Conservation (phyloP, 352 stramenopile genomes). For the Salisapilia sapeloensis region DNA sequence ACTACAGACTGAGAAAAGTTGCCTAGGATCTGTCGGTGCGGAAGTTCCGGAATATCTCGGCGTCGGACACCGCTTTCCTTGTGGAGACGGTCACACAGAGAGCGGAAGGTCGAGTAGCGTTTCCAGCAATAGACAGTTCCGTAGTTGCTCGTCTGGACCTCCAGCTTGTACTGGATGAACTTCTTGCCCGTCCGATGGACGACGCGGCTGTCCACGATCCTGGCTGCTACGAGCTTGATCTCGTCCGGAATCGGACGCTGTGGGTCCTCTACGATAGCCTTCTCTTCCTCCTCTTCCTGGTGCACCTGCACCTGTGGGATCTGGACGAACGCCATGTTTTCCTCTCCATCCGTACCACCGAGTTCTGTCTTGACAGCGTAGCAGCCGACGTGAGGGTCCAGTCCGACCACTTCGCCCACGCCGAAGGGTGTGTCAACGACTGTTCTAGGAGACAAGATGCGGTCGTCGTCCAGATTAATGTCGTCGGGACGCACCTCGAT, state of each 20-base stretch:
- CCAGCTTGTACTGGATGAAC: constrained; percentile 83
- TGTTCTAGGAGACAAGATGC: constrained; percentile 69
- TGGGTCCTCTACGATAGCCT: constrained; percentile 64
- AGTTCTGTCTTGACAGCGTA: constrained; percentile 79
- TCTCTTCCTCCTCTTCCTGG: constrained; percentile 55
- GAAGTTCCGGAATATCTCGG: constrained; percentile 70
- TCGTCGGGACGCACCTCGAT: constrained; percentile 55
- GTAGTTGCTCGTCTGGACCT: constrained; percentile 79
- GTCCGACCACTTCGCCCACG: constrained; percentile 58
- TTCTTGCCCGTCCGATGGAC: constrained; percentile 73
- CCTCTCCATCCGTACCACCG: constrained; percentile 47
- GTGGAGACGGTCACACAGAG: constrained; percentile 66
- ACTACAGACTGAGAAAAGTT: constrained; percentile 77
- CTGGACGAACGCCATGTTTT: constrained; percentile 74
- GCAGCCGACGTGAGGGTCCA: constrained; percentile 77
- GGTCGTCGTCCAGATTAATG: constrained; percentile 69
- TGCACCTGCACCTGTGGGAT: constrained; percentile 55
- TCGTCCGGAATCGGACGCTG: constrained; percentile 67
- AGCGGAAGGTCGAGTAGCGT: constrained; percentile 79
- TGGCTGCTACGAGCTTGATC: constrained; percentile 59
- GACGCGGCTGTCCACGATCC: constrained; percentile 72
- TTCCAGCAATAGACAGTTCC: constrained; percentile 81
- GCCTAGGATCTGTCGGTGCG: constrained; percentile 64
- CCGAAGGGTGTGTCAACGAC: constrained; percentile 77
- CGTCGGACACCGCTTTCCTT: constrained; percentile 74